These are phyloP conservation scores for Penicillium verrucosum DNA, from an alignment of 2,329 filamentous ascomycete genomes.

Conservation along the genomic window DNA sequence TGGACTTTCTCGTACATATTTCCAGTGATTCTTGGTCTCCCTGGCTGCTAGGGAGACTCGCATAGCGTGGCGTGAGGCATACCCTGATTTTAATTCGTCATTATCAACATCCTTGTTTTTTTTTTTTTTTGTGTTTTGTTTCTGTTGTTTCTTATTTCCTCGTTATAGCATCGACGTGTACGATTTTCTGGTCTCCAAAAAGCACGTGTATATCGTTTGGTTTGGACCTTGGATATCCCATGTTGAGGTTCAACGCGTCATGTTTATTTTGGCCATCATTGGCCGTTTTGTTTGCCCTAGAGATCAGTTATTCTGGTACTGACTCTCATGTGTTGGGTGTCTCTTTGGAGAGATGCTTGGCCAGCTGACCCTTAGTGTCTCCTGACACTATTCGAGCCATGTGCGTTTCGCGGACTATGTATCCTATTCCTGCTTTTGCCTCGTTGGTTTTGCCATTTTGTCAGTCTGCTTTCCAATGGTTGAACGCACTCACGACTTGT, in stretches of 20 bases:
- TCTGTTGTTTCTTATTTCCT: constrained; percentile 9
- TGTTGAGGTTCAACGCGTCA: background rate
- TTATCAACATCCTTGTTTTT: constrained; percentile 19
- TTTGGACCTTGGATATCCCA: constrained; percentile 43
- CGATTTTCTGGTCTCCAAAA: constrained; percentile 6
- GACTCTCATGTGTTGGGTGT: background rate
- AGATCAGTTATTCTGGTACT: background rate
- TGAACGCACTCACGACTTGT: constrained; percentile 22
- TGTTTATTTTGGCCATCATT: background rate
- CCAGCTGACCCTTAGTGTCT: background rate
- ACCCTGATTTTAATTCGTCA: constrained; percentile 33
- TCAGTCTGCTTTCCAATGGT: constrained; percentile 13
- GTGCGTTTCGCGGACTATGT: background rate
- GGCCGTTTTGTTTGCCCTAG: background rate
- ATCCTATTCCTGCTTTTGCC: constrained; percentile 46
- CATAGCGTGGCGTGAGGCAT: constrained; percentile 46
- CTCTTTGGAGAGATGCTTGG: background rate
- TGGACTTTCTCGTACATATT: constrained; percentile 36
- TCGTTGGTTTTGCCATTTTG: background rate
- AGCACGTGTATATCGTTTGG: constrained; percentile 47
- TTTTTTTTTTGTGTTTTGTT: constrained; percentile 22
- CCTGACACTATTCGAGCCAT: background rate
- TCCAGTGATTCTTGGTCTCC: constrained; percentile 27
- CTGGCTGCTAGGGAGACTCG: constrained; percentile 29
- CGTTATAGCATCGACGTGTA: constrained; percentile 12